Evolutionary conservation across 2,329 filamentous ascomycete genomes (phyloP).

Genomic region (Verticillium zaregamsianum): DNA sequence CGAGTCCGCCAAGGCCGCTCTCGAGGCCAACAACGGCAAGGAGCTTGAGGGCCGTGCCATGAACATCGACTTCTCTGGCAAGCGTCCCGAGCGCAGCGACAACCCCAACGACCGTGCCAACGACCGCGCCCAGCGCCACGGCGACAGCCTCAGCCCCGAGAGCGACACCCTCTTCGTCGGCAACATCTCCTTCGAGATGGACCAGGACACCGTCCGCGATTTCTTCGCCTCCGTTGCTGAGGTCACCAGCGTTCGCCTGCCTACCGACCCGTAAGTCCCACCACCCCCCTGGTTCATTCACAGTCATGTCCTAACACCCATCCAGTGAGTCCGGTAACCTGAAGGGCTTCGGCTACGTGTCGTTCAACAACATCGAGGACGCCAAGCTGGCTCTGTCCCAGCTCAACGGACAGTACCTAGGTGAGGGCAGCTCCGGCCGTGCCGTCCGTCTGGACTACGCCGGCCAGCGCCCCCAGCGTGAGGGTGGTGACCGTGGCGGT

Average conservation of each 20-base stretch:
- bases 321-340: constrained; percentile 69
- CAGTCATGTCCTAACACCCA: constrained; percentile 17
- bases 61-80: constrained; percentile 75
- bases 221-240: constrained; percentile 69
- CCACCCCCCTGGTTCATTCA: neutral
- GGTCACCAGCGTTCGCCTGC: constrained; percentile 78
- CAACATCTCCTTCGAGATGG: constrained; percentile 81
- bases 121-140: constrained; percentile 65
- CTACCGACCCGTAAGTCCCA: constrained; percentile 67
- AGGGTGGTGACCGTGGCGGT: constrained; percentile 42
- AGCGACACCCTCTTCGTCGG: constrained; percentile 88
- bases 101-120: constrained; percentile 52
- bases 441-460: constrained; percentile 80
- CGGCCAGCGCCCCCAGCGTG: constrained; percentile 58
- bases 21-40: constrained; percentile 68
- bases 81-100: constrained; percentile 53
- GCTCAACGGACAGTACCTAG: constrained; percentile 62
- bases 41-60: constrained; percentile 71
- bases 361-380: constrained; percentile 77
- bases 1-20: constrained; percentile 66
- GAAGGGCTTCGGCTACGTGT: constrained; percentile 92
- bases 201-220: constrained; percentile 69
- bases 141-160: constrained; percentile 74
- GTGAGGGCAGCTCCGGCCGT: constrained; percentile 65
- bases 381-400: constrained; percentile 69